These are phyloP conservation scores for Gastrolobium bilobum DNA, from an alignment of 306 rosid species.

Conservation along the genomic window DNA sequence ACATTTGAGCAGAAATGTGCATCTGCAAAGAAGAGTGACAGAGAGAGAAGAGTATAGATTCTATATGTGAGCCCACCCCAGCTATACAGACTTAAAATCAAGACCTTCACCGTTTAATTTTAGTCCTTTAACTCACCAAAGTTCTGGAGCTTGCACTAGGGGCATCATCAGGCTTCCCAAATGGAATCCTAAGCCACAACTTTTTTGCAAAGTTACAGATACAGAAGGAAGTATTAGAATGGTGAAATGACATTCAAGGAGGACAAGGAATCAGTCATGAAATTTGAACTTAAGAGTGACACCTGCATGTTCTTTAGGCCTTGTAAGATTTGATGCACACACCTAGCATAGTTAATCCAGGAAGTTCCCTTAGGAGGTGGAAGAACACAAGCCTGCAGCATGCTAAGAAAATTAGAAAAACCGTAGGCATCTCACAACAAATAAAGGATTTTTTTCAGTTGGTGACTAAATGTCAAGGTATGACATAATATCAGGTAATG, in stretches of 20 bases:
- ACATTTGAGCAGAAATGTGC: background rate
- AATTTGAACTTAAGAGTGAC: conserved; percentile 23
- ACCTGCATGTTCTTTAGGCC: conserved; percentile 74
- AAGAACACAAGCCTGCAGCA: conserved; percentile 83
- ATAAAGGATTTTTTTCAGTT: background rate
- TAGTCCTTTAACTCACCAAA: conserved; percentile 56
- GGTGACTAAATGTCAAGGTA: background rate
- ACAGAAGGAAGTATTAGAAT: conserved; percentile 14
- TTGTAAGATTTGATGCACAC: conserved; percentile 78
- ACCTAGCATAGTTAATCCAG: conserved; percentile 40
- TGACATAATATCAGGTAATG: conserved; percentile 1
- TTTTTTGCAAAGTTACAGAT: conserved; percentile 48
- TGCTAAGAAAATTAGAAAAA: conserved; percentile 21
- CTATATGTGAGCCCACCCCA: background rate
- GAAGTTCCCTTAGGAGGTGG: conserved; percentile 77
- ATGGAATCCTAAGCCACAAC: conserved; percentile 83
- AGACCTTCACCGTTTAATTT: background rate
- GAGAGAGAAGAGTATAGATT: background rate
- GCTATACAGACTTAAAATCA: background rate
- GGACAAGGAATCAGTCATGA: background rate
- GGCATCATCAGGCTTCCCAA: conserved; percentile 66
- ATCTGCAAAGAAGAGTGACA: background rate
- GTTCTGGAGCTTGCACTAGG: conserved; percentile 45
- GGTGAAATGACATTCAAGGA: conserved; percentile 17
- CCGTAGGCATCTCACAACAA: background rate